Conservation (phyloP, 768 basidiomycete genomes). For the Tephrocybe sp. region DNA sequence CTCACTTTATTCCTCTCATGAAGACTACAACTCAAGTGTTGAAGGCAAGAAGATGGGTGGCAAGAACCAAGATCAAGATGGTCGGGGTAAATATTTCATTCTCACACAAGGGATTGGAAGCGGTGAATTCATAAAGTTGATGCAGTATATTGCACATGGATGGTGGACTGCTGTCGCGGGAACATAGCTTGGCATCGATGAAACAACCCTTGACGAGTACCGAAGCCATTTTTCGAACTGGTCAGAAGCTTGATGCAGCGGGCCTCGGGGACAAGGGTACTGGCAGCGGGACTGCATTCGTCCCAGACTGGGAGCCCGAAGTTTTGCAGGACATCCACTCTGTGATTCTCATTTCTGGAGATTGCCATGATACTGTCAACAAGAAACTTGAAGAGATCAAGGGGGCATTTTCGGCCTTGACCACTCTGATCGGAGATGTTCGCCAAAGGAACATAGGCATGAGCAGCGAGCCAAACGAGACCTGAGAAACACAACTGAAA, state of each 20-base stretch:
- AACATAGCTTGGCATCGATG: constrained; percentile 39
- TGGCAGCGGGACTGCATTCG: constrained; percentile 18
- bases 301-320: constrained; percentile 47
- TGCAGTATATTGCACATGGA: no score
- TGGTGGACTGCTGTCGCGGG: background rate
- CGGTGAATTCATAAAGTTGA: constrained; percentile 25
- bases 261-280: constrained; percentile 38
- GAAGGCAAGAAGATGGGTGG: constrained; percentile 36
- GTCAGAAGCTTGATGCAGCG: constrained; percentile 40
- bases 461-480: constrained; percentile 45
- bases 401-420: constrained; percentile 36
- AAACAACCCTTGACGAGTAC: constrained; percentile 33
- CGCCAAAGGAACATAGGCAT: constrained; percentile 46
- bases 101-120: constrained; percentile 45
- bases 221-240: constrained; percentile 32
- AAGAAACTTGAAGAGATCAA: constrained; percentile 35
- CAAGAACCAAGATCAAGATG: constrained; percentile 34
- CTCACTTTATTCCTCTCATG: constrained; percentile 41
- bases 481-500: no score
- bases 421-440: constrained; percentile 36
- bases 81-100: constrained; percentile 54
- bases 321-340: constrained; percentile 50
- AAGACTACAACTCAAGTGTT: constrained; percentile 45
- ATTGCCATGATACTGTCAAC: constrained; percentile 36
- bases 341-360: constrained; percentile 50